Evolutionary conservation across 2,329 filamentous ascomycete genomes (phyloP).

Genomic region (Fusarium protoensiforme): DNA sequence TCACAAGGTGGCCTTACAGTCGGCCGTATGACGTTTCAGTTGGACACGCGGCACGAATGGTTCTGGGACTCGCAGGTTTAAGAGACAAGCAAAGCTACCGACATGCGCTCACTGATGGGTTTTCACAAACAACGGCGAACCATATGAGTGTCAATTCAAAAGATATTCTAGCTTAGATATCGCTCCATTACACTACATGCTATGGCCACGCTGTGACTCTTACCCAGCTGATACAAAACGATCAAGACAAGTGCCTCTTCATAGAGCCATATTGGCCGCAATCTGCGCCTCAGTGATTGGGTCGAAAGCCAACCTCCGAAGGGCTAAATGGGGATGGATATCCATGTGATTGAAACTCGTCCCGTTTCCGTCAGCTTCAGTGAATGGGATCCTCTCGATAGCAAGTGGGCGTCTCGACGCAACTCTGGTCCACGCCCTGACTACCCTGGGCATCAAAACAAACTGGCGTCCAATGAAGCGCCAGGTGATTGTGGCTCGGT

Average conservation of each 20-base stretch:
- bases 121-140: too few species aligned
- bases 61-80: too few species aligned
- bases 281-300: not conserved
- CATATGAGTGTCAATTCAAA: not conserved
- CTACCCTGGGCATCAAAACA: not conserved
- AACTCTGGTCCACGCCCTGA: conserved; percentile 2
- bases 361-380: not conserved
- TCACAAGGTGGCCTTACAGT: too few species aligned
- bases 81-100: too few species aligned
- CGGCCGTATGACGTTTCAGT: too few species aligned
- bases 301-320: conserved; percentile 5
- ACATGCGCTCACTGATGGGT: too few species aligned
- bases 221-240: not conserved
- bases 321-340: conserved; percentile 1
- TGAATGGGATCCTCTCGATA: conserved; percentile 5
- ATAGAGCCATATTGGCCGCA: not conserved
- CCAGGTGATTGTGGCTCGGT: conserved; percentile 10
- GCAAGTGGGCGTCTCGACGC: not conserved
- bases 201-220: not conserved
- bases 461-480: not conserved
- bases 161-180: not conserved
- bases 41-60: too few species aligned
- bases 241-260: not conserved
- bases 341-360: not conserved
- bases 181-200: not conserved